Base-by-base conservation (phyloP, 208 protist genomes). In the Trypanosomatidae sp. region DNA sequence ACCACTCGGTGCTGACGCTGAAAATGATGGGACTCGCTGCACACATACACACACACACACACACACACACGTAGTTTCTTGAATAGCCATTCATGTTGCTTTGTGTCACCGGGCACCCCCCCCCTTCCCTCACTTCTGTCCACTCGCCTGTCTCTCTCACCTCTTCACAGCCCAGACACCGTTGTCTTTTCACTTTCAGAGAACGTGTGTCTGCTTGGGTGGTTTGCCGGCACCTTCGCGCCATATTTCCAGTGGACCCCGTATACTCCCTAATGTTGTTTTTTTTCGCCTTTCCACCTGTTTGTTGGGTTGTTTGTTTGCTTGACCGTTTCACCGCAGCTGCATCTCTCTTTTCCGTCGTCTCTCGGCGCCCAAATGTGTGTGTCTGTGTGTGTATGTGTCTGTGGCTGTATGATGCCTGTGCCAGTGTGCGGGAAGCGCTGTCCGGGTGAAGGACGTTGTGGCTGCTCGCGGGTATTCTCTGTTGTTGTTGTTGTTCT, bases 401-500 rank as follows among this genome's bases (percentile, higher is more conserved):
- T 17, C 15, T 53, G 49, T 53, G 49, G 10, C 15, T 53, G 19
- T 22, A 22, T 53, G 49, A 13, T 22, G 19, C 19, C 49, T 53
- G 13, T 30, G 55, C 10, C 5, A 28, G n/a, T 60, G 55, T n/a
- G 47, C 17, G 12, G 47, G 47, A 13, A 9, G 8, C 47, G 19
- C 17, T 13, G 47, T 19, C 17, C 3, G 47, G 15, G 47, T 15
- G 47, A 50, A 4, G 47, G 17, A 19, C 4, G 28, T 36, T n/a
- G 55, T 36, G n/a, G 25, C 55, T 30, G 55, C 12, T 60, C 6
- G 28, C 55, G 3, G 13, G 12, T 30, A 13, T 1, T 10, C 12
- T 6, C 28, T 50, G 72, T 66, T 69, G 49, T 79, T 74, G 56
- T 62, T 47, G 60, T 44, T 46, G n/a, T 10, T 58, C 50, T 58